These are phyloP conservation scores for Leptographium procerum DNA, from an alignment of 2,329 filamentous ascomycete species.

Conservation along the genomic window DNA sequence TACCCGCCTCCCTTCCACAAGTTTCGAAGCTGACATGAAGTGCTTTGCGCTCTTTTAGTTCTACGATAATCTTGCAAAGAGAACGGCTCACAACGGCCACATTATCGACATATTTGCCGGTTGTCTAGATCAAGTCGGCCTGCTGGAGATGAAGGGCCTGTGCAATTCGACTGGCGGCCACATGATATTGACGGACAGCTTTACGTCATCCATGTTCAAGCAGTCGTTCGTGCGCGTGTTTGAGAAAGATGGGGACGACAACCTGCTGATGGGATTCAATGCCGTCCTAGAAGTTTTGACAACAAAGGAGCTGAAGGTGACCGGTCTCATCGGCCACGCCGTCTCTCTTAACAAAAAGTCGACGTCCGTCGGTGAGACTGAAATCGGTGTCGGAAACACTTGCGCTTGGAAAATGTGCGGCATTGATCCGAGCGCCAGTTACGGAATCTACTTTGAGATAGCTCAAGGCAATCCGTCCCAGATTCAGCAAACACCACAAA, in stretches of 20 bases:
- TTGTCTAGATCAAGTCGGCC: constrained; percentile 91
- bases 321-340: constrained; percentile 90
- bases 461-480: constrained; percentile 83
- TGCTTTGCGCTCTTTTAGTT: constrained; percentile 42
- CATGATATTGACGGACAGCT: constrained; percentile 97
- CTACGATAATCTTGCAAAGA: constrained; percentile 88
- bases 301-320: constrained; percentile 97
- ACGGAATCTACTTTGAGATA: constrained; percentile 96
- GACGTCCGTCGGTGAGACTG: constrained; percentile 89
- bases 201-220: constrained; percentile 98
- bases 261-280: constrained; percentile 96
- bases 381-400: constrained; percentile 96
- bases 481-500: constrained; percentile 68
- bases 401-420: constrained; percentile 99
- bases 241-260: constrained; percentile 91
- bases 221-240: constrained; percentile 96
- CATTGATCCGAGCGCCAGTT: constrained; percentile 87
- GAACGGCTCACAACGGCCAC: constrained; percentile 91
- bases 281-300: constrained; percentile 90
- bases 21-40: neutral
- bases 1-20: neutral
- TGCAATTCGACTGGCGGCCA: constrained; percentile 94
- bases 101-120: constrained; percentile 97
- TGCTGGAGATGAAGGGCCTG: constrained; percentile 96
- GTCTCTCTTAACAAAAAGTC: constrained; percentile 98